Percentiles rank a stretch among this genome's conserved stretches.
These are phyloP conservation scores for Pseudogymnoascus sp. DNA, from an alignment of 2,329 filamentous ascomycete genomes.

Conservation along the genomic window DNA sequence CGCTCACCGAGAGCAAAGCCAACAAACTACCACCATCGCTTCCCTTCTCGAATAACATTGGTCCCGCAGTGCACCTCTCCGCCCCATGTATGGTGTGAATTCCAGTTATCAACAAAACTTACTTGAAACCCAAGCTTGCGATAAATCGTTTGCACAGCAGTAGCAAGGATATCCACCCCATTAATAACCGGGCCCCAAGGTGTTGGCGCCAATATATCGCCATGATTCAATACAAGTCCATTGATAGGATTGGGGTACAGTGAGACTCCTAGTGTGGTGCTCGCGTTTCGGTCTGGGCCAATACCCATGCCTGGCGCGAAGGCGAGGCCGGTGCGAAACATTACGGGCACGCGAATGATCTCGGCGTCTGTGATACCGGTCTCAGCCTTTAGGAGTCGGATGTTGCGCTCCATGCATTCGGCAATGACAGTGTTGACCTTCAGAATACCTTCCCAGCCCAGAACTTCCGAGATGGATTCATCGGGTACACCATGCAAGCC, in stretches of 20 bases:
- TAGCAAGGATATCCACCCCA: conserved; percentile 16
- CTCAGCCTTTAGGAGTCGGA: not conserved
- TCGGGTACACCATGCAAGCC: not conserved
- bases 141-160: conserved; percentile 13
- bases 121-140: conserved; percentile 13
- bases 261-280: not conserved
- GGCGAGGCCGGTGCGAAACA: not conserved
- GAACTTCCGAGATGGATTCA: not conserved
- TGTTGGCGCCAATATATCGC: conserved; percentile 15
- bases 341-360: not conserved
- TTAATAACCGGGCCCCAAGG: conserved; percentile 19
- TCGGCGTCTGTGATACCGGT: not conserved
- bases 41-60: conserved; percentile 11
- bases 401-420: not conserved
- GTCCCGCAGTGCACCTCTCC: conserved; percentile 22
- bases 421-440: not conserved
- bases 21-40: not conserved
- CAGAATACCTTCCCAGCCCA: not conserved
- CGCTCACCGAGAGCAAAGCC: not conserved
- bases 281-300: conserved; percentile 1
- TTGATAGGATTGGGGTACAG: conserved; percentile 11
- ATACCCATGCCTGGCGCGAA: not conserved
- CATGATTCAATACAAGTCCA: conserved; percentile 13
- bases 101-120: conserved; percentile 18
- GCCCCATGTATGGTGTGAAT: conserved; percentile 17